phyloP scores from a whole-genome alignment of 1,139 yeast species.

The Williopsis jadinii region DNA sequence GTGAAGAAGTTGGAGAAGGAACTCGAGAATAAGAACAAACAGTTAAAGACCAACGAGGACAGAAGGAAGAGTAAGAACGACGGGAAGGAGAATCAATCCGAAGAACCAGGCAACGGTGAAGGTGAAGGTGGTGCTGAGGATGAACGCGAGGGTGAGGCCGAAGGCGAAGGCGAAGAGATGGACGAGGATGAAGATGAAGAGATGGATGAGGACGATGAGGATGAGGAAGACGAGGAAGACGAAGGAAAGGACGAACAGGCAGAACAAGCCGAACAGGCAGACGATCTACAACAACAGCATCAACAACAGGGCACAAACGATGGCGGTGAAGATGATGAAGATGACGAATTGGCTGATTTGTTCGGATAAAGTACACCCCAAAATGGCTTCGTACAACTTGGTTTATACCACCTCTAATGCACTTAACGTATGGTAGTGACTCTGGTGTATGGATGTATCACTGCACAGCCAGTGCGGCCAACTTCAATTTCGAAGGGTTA shows the following conservation, averaged over 20 bases:
- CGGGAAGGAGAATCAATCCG: conserved; percentile 19
- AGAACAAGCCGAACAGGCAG: conserved; percentile 22
- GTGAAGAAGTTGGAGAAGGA: conserved; percentile 76
- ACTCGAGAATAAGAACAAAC: conserved; percentile 73
- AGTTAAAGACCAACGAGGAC: conserved; percentile 41
- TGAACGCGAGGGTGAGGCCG: conserved; percentile 27
- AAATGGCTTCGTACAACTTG: too few relatives aligned
- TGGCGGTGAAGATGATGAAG: conserved; percentile 13
- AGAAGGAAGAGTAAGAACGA: conserved; percentile 17
- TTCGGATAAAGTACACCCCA: conserved; percentile 11
- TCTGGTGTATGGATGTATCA: too few relatives aligned
- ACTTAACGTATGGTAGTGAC: too few relatives aligned
- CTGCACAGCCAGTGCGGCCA: too few relatives aligned
- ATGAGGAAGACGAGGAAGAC: conserved; percentile 26
- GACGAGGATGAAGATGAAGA: conserved; percentile 26
- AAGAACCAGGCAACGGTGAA: conserved; percentile 24
- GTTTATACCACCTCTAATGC: too few relatives aligned
- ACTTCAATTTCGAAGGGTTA: too few relatives aligned
- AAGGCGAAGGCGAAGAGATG: conserved; percentile 26
- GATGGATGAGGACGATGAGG: conserved; percentile 26
- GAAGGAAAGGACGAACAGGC: conserved; percentile 25
- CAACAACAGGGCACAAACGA: not conserved
- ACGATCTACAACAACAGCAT: conserved; percentile 18
- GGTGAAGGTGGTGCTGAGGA: conserved; percentile 25
- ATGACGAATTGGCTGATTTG: conserved; percentile 19